These are phyloP conservation scores for Lumnitzera racemosa DNA, from an alignment of 345 rosid species.

Conservation along the genomic window DNA sequence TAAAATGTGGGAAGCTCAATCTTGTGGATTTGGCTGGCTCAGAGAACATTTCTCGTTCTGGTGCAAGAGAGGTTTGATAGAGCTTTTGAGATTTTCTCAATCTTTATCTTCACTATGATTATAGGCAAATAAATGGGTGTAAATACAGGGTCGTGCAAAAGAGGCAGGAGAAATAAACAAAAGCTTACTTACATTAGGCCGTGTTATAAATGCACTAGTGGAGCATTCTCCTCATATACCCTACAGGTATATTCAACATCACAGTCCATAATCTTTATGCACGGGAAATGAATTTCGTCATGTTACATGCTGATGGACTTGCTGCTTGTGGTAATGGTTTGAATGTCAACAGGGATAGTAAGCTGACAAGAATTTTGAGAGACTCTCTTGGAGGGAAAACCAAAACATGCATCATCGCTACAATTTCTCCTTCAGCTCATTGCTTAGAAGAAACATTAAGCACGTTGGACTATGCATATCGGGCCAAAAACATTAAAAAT, in stretches of 20 bases:
- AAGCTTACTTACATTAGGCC: constrained; percentile 91
- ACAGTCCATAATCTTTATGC: constrained; percentile 2
- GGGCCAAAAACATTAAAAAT: constrained; percentile 90
- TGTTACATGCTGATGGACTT: not conserved
- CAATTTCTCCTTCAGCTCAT: constrained; percentile 84
- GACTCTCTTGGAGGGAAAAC: constrained; percentile 97
- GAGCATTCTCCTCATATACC: constrained; percentile 97
- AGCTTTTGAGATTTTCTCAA: too few relatives aligned
- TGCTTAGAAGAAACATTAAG: constrained; percentile 88
- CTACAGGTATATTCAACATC: constrained; percentile 44
- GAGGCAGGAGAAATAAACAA: constrained; percentile 98
- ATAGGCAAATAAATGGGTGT: too few relatives aligned
- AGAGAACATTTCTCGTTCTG: constrained; percentile 84
- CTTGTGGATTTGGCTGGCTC: constrained; percentile 99
- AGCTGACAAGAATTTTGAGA: constrained; percentile 87
- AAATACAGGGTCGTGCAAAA: constrained; percentile 75
- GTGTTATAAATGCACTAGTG: constrained; percentile 94
- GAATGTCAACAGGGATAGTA: constrained; percentile 60
- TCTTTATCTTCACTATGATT: too few relatives aligned
- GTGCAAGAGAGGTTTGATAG: constrained; percentile 57
- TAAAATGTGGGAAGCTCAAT: constrained; percentile 95
- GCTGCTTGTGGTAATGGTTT: constrained; percentile 2
- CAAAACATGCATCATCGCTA: constrained; percentile 93
- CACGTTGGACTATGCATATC: constrained; percentile 87
- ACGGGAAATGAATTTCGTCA: constrained; percentile 4